A percentile compares a stretch with the other conserved stretches of the same genome.
Evolutionary conservation across 2,329 filamentous ascomycete species (phyloP).

Genomic region (Sordariomycetes sp.): DNA sequence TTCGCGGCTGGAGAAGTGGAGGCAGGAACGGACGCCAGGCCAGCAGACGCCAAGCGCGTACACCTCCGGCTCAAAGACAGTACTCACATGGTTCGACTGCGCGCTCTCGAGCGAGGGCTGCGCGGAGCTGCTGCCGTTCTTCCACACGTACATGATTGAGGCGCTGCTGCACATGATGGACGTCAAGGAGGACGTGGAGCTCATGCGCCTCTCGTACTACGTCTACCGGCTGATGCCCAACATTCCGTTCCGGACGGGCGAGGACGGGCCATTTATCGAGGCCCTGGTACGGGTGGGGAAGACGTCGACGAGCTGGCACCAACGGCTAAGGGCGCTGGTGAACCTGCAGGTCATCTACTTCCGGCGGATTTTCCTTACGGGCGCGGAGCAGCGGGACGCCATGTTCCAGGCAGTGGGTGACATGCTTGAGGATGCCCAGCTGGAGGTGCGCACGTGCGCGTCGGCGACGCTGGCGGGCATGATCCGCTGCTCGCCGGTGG

Average conservation of each 20-base stretch:
- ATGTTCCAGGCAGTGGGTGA: constrained; percentile 88
- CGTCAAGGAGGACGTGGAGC: constrained; percentile 92
- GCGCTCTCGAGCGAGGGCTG: constrained; percentile 88
- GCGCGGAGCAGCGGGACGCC: constrained; percentile 57
- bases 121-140: constrained; percentile 80
- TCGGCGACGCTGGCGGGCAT: constrained; percentile 88
- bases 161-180: constrained; percentile 99
- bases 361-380: constrained; percentile 81
- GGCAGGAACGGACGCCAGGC: constrained; percentile 67
- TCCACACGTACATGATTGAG: constrained; percentile 78
- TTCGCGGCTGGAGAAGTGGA: constrained; percentile 70
- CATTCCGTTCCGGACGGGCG: constrained; percentile 77
- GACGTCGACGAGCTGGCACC: constrained; percentile 81
- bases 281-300: constrained; percentile 81
- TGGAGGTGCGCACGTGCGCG: constrained; percentile 90
- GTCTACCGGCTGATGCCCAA: constrained; percentile 95
- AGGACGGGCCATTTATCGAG: constrained; percentile 73
- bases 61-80: constrained; percentile 91
- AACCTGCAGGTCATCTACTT: constrained; percentile 99
- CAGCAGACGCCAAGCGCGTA: constrained; percentile 91
- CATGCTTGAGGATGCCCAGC: constrained; percentile 84
- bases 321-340: constrained; percentile 84
- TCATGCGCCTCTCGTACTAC: constrained; percentile 88
- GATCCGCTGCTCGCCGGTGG: constrained; percentile 85
- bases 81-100: constrained; percentile 86